A percentile compares a stretch with the other conserved stretches of the same genome.
These are phyloP conservation scores for Raphanus hybrid DNA, from an alignment of 441 rosid genomes.

Conservation along the genomic window DNA sequence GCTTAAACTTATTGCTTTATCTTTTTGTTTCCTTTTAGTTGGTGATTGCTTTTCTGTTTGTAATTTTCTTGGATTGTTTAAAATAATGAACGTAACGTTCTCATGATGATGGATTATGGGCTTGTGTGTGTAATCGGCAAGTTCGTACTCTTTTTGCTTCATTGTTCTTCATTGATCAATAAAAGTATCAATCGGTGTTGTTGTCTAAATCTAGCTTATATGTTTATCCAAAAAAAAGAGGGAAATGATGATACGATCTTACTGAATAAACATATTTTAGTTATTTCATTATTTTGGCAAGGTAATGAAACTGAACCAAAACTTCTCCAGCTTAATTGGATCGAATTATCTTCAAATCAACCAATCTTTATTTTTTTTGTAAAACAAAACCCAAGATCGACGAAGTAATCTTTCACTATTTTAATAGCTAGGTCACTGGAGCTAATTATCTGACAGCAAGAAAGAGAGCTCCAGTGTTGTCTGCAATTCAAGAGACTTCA, in stretches of 20 bases:
- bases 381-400: too few relatives aligned
- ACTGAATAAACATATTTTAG: neutral
- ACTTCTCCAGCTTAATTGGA: too few relatives aligned
- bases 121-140: slow-evolving; percentile 7
- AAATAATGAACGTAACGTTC: slow-evolving; percentile 15
- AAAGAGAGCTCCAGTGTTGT: slow-evolving; percentile 63
- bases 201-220: neutral
- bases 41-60: neutral
- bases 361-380: too few relatives aligned
- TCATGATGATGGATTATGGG: slow-evolving; percentile 17
- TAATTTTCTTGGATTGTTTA: slow-evolving; percentile 6
- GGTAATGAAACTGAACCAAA: too few relatives aligned
- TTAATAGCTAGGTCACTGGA: too few relatives aligned
- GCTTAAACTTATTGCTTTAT: neutral
- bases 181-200: slow-evolving; percentile 14
- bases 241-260: neutral
- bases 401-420: too few relatives aligned
- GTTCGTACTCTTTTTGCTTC: slow-evolving; percentile 20
- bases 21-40: neutral
- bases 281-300: too few relatives aligned
- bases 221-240: neutral
- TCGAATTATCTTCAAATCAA: too few relatives aligned
- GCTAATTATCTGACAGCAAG: slow-evolving; percentile 57
- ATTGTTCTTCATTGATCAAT: slow-evolving; percentile 10
- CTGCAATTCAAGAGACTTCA: slow-evolving; percentile 74